Base-by-base conservation (phyloP, 495 filamentous ascomycete species). In the Hypoxylon perforatum region DNA sequence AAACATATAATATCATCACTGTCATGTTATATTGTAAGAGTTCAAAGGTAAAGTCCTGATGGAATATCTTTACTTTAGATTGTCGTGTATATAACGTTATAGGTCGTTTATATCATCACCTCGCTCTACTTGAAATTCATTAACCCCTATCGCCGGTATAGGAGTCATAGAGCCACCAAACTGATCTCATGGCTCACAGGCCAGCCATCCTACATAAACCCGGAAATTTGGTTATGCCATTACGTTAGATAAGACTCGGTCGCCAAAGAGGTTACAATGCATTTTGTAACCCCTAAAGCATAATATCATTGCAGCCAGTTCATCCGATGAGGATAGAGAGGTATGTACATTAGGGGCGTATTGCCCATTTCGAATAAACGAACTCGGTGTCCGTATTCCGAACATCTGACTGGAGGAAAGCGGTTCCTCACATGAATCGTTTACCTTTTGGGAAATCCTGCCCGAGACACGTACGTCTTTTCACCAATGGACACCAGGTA, bases 171-270 rank as follows among this genome's bases (percentile, higher is more conserved):
- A 9, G 7, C 30, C 36, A 49, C 44, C 21, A 51, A 12, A 36
- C 23, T 51, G 52, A 19, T 15, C 7, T 63, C 38, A 42, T 19
- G 51, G 53, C n/a, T n/a, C n/a, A 12, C 38, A 45, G 18, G 25
- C 60, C 50, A 18, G 47, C 38, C 36, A 39, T 38, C 18, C 11
- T 36, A 4, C 18, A 22, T n/a, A 33, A n/a, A 45, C 35, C 17
- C 47, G 5, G 33, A 22, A 54, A 5, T 18, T 47, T 30, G 50
- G 30, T 42, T 10, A 44, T 4, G 35, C 46, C 17, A 36, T 63
- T 50, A 63, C 45, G 44, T 57, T 51, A 25, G 60, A 56, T 63
- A 51, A 35, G 36, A 42, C 25, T 33, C 30, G 23, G 2, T 45
- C 11, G 44, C 17, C 36, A 36, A 30, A 54, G 35, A 14, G 44